Percentiles rank a stretch among this genome's conserved stretches.
Evolutionary conservation across 1,284 basidiomycete genomes (phyloP).

Genomic region (Entoloma clypeatum): DNA sequence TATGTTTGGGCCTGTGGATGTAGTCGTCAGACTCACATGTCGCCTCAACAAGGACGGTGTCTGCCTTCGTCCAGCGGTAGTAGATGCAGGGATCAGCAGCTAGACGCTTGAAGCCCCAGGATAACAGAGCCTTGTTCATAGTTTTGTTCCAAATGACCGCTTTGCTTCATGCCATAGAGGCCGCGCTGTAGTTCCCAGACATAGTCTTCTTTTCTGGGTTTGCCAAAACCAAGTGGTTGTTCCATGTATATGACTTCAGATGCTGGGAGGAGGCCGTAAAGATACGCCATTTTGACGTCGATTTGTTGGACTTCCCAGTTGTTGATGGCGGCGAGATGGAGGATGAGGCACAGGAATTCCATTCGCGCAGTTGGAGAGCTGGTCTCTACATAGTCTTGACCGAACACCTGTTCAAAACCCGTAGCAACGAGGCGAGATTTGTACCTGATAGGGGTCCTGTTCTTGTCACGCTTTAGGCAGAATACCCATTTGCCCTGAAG

Average conservation of each 20-base stretch:
- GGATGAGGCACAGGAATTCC: constrained; percentile 21
- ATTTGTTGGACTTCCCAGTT: constrained; percentile 12
- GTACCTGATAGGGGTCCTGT: constrained; percentile 26
- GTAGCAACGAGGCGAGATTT: constrained; percentile 36
- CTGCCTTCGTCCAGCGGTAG: constrained; percentile 10
- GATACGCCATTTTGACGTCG: constrained; percentile 43
- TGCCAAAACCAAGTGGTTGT: constrained; percentile 30
- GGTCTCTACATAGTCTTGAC: constrained; percentile 38
- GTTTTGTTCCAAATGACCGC: too few relatives aligned
- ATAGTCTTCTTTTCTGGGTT: too few relatives aligned
- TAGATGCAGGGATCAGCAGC: constrained; percentile 36
- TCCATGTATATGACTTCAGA: constrained; percentile 36
- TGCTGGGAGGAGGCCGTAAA: too few relatives aligned
- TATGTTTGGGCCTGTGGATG: too few relatives aligned
- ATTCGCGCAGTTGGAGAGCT: constrained; percentile 37
- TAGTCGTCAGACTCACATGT: too few relatives aligned
- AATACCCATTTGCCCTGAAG: constrained; percentile 28
- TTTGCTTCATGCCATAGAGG: too few relatives aligned
- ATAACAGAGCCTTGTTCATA: constrained; percentile 26
- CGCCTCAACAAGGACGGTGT: too few relatives aligned
- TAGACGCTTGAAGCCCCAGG: constrained; percentile 29
- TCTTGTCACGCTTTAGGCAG: constrained; percentile 26
- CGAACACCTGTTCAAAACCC: constrained; percentile 37
- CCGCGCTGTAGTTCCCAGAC: too few relatives aligned
- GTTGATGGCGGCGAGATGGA: constrained; percentile 8